phyloP scores from a whole-genome alignment of 305 asterid genomes.

The Plantago lanceolata region DNA sequence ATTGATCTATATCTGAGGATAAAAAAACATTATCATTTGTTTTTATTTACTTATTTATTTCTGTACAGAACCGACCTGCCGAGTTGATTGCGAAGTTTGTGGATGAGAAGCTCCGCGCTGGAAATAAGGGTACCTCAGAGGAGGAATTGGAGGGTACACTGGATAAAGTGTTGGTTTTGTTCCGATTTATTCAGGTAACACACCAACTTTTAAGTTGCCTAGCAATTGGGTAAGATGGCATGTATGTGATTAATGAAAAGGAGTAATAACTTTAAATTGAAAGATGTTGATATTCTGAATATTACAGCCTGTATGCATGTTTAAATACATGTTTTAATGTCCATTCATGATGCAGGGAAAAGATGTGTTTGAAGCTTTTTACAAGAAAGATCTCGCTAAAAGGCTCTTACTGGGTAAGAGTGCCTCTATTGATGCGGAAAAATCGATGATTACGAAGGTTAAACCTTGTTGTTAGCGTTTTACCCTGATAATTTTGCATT shows the following conservation, averaged over 20 bases:
- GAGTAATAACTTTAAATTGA: too few species aligned
- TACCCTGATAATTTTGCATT: background rate
- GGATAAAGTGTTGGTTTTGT: slow-evolving; percentile 85
- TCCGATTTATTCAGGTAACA: slow-evolving; percentile 91
- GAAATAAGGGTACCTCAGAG: slow-evolving; percentile 95
- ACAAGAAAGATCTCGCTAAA: slow-evolving; percentile 92
- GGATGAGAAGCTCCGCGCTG: slow-evolving; percentile 80
- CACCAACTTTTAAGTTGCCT: slow-evolving; percentile 5
- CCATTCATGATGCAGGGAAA: slow-evolving; percentile 41
- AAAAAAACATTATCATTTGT: background rate
- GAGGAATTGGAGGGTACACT: slow-evolving; percentile 96
- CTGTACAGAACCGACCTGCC: slow-evolving; percentile 77
- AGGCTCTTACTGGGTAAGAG: slow-evolving; percentile 51
- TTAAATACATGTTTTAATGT: too few species aligned
- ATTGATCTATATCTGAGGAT: too few species aligned
- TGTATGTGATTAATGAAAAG: too few species aligned
- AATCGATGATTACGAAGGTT: slow-evolving; percentile 89
- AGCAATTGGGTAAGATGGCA: too few species aligned
- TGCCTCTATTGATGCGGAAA: slow-evolving; percentile 90
- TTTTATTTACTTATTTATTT: background rate
- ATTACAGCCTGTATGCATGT: too few species aligned
- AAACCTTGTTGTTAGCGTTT: slow-evolving; percentile 5
- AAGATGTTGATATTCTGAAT: too few species aligned
- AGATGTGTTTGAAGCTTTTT: slow-evolving; percentile 92
- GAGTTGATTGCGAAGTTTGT: slow-evolving; percentile 63